These are phyloP conservation scores for Apiospora kogelbergensis DNA, from an alignment of 2,329 filamentous ascomycete genomes.

Conservation along the genomic window DNA sequence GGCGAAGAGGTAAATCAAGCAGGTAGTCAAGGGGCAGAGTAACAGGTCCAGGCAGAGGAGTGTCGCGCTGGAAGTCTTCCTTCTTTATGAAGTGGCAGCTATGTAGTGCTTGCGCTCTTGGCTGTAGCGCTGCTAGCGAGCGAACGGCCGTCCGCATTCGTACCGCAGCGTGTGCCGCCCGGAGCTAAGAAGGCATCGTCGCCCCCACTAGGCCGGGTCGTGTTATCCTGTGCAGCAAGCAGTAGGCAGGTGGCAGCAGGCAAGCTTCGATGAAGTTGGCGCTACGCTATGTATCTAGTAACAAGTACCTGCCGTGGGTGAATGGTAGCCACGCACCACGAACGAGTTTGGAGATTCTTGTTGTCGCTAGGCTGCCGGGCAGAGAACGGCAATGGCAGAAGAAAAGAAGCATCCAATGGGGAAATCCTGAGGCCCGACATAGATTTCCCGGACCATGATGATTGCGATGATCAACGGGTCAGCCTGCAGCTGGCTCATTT, in stretches of 20 bases:
- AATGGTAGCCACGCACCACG: neutral
- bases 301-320: neutral
- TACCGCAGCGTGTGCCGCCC: neutral
- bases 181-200: neutral
- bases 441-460: neutral
- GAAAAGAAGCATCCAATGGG: neutral
- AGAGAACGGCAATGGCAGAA: neutral
- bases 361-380: neutral
- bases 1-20: too few species aligned
- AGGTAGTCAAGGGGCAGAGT: neutral
- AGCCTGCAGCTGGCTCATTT: neutral
- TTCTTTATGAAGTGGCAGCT: neutral
- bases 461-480: neutral
- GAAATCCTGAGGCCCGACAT: neutral
- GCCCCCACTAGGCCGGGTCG: neutral
- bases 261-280: neutral
- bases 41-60: neutral
- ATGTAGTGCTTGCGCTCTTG: neutral
- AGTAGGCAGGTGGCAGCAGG: too few species aligned
- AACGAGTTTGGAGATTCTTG: neutral
- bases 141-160: neutral
- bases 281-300: neutral
- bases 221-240: neutral
- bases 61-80: neutral
- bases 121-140: neutral